Evolutionary conservation across 345 rosid species (phyloP).

Genomic region (Arabis alpina): DNA sequence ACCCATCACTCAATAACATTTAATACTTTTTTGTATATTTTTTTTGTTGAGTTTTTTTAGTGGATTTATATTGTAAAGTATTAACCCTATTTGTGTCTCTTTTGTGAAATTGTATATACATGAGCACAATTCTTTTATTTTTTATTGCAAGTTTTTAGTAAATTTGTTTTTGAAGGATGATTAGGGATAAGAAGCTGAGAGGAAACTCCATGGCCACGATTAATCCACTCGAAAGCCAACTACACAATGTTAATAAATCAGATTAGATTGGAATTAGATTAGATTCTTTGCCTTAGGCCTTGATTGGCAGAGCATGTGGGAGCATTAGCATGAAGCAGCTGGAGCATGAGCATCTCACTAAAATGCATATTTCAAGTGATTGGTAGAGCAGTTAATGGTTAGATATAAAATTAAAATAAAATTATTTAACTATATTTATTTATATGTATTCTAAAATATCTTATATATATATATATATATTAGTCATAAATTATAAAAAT

Average conservation of each 20-base stretch:
- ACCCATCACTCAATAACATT: slow-evolving; percentile 37
- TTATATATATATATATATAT: too few relatives aligned
- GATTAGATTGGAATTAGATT: neutral
- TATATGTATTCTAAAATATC: too few relatives aligned
- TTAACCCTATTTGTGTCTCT: neutral
- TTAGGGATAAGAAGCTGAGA: slow-evolving; percentile 10
- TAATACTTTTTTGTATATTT: slow-evolving; percentile 5
- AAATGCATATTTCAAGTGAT: too few relatives aligned
- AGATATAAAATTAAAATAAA: too few relatives aligned
- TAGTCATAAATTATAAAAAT: too few relatives aligned
- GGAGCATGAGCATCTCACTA: too few relatives aligned
- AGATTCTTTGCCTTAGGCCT: slow-evolving; percentile 9
- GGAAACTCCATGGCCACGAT: slow-evolving; percentile 41
- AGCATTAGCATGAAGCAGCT: too few relatives aligned
- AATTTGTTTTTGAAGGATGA: neutral
- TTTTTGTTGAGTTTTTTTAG: slow-evolving; percentile 23
- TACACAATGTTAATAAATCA: slow-evolving; percentile 16
- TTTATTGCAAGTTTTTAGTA: slow-evolving; percentile 4
- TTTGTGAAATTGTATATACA: neutral
- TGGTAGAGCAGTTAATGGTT: too few relatives aligned
- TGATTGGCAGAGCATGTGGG: too few relatives aligned
- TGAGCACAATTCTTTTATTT: neutral
- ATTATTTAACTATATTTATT: too few relatives aligned
- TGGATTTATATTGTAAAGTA: slow-evolving; percentile 1
- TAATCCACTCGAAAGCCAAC: slow-evolving; percentile 37